phyloP scores from a whole-genome alignment of 441 rosid genomes.

The Hura crepitans region DNA sequence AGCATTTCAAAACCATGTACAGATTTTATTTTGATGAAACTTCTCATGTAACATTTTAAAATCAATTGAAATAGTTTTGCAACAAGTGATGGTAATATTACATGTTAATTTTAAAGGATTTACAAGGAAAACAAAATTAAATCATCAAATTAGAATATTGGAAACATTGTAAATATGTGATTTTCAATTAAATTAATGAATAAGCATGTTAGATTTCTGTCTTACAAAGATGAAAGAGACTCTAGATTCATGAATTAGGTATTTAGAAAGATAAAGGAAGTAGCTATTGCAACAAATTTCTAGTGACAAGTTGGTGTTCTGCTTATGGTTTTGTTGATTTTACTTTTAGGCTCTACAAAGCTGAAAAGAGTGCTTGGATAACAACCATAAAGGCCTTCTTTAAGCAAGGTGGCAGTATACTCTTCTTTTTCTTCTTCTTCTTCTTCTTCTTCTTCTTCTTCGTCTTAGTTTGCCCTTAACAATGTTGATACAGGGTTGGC shows the following conservation, averaged over 20 bases:
- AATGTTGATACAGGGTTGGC: slow-evolving; percentile 10
- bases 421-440: background rate
- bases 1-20: slow-evolving; percentile 29
- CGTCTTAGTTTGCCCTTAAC: background rate
- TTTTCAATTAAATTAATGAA: no score
- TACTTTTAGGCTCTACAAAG: slow-evolving; percentile 35
- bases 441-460: background rate
- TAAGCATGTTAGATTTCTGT: no score
- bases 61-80: no score
- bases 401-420: slow-evolving; percentile 43
- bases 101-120: no score
- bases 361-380: slow-evolving; percentile 42
- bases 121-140: no score
- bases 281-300: slow-evolving; percentile 50
- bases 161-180: no score
- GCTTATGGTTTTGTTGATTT: slow-evolving; percentile 32
- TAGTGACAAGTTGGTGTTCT: slow-evolving; percentile 55
- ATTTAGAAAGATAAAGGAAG: slow-evolving; percentile 62
- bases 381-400: slow-evolving; percentile 57
- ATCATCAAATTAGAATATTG: no score
- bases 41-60: no score
- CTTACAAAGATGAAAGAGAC: slow-evolving; percentile 61
- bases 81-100: no score
- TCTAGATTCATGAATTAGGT: slow-evolving; percentile 65
- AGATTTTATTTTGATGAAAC: no score